Evolutionary conservation across 345 rosid genomes (phyloP).

Genomic region (Pelargonium nanum): DNA sequence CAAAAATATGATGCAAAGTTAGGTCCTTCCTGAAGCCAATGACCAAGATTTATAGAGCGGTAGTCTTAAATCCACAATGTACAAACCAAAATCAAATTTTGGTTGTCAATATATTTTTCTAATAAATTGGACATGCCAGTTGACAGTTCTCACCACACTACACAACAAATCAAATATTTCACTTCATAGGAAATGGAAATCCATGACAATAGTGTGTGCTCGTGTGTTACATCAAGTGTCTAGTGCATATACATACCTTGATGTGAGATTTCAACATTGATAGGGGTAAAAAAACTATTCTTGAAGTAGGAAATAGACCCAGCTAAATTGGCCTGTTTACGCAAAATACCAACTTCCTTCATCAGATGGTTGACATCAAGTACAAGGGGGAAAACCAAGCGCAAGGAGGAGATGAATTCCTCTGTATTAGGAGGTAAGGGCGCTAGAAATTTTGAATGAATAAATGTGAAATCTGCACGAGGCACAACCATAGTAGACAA

Average conservation of each 20-base stretch:
- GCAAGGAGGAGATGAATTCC: conserved; percentile 45
- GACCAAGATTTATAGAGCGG: too few relatives aligned
- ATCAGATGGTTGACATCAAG: conserved; percentile 62
- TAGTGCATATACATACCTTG: conserved; percentile 30
- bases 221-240: conserved; percentile 10
- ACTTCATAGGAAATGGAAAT: neutral
- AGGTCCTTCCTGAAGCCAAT: conserved; percentile 5
- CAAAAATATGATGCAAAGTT: conserved; percentile 4
- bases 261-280: conserved; percentile 52
- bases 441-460: conserved; percentile 64
- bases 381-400: conserved; percentile 46
- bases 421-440: conserved; percentile 62
- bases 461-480: conserved; percentile 61
- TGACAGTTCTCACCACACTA: too few relatives aligned
- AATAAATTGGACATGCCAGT: too few relatives aligned
- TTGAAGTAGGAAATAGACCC: conserved; percentile 42
- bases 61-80: too few relatives aligned
- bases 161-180: too few relatives aligned
- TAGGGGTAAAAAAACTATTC: conserved; percentile 44
- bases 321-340: conserved; percentile 37
- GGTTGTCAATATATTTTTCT: too few relatives aligned
- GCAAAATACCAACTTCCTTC: conserved; percentile 43
- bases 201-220: neutral
- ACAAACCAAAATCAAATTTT: too few relatives aligned
- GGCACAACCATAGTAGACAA: conserved; percentile 6